Evolutionary conservation across 2,329 filamentous ascomycete species (phyloP).

Genomic region (Exophiala dermatitidis): DNA sequence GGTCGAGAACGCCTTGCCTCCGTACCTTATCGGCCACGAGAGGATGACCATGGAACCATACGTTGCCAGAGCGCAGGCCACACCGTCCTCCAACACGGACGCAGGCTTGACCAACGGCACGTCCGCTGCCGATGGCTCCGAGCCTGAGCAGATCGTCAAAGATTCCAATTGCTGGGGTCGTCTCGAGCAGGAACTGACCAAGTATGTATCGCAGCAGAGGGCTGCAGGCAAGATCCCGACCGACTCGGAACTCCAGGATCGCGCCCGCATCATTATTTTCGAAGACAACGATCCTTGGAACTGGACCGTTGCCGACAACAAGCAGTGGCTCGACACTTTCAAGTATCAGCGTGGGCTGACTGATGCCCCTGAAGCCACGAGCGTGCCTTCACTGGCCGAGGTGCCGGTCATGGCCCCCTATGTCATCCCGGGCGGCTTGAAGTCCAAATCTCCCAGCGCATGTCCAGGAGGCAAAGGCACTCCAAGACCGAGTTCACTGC

Average conservation of each 20-base stretch:
- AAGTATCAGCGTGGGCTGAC: slow-evolving; percentile 40
- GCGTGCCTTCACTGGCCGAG: slow-evolving; percentile 26
- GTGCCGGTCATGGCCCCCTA: slow-evolving; percentile 40
- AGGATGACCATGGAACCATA: slow-evolving; percentile 29
- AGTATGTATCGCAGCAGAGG: slow-evolving; percentile 34
- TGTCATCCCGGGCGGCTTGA: slow-evolving; percentile 35
- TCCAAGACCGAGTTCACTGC: slow-evolving; percentile 5
- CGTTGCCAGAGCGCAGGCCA: slow-evolving; percentile 17
- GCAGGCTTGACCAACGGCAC: slow-evolving; percentile 20
- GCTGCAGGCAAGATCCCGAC: slow-evolving; percentile 33
- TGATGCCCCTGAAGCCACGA: slow-evolving; percentile 13
- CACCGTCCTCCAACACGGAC: slow-evolving; percentile 17
- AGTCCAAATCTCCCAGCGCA: slow-evolving; percentile 30
- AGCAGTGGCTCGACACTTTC: slow-evolving; percentile 40
- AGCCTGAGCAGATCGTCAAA: slow-evolving; percentile 25
- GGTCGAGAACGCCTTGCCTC: slow-evolving; percentile 34
- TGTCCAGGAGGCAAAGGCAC: slow-evolving; percentile 16
- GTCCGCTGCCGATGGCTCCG: slow-evolving; percentile 12
- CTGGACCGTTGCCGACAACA: slow-evolving; percentile 42
- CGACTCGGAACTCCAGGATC: slow-evolving; percentile 30
- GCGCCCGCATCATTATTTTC: slow-evolving; percentile 30
- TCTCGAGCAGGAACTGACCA: slow-evolving; percentile 36
- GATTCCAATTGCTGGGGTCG: slow-evolving; percentile 37
- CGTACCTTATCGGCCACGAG: slow-evolving; percentile 35
- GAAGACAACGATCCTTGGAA: slow-evolving; percentile 32